Percentiles rank a stretch among this genome's conserved stretches.
Evolutionary conservation across 805 yeast genomes (phyloP).

Genomic region (Lipomyces sp.): DNA sequence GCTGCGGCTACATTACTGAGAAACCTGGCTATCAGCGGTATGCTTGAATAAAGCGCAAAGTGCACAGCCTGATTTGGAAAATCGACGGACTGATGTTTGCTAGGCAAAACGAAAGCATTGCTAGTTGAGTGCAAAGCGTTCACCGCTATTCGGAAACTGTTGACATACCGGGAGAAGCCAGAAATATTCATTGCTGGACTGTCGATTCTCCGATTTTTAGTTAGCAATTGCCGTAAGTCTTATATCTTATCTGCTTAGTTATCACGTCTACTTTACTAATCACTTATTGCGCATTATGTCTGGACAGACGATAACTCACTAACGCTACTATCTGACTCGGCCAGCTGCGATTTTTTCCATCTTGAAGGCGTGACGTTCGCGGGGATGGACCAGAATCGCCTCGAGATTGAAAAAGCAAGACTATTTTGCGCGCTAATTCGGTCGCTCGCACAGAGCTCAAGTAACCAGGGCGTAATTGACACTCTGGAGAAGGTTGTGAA

Average conservation of each 20-base stretch:
- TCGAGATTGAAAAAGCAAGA: slow-evolving; percentile 6
- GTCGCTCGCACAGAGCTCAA: background rate
- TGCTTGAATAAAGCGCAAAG: background rate
- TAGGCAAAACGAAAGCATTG: background rate
- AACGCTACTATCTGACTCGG: too few species aligned
- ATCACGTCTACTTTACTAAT: too few species aligned
- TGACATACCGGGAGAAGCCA: too few species aligned
- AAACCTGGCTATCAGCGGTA: slow-evolving; percentile 13
- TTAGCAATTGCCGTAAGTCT: too few species aligned
- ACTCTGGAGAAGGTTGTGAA: background rate
- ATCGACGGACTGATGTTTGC: slow-evolving; percentile 1
- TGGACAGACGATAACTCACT: too few species aligned
- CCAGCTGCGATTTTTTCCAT: background rate
- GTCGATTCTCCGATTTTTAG: too few species aligned
- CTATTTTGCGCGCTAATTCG: slow-evolving; percentile 5
- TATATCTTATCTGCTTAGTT: too few species aligned
- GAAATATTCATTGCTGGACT: too few species aligned
- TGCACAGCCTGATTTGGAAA: background rate
- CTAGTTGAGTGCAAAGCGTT: background rate
- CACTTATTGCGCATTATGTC: too few species aligned
- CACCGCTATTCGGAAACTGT: too few species aligned
- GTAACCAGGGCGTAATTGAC: background rate
- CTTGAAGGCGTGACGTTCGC: background rate
- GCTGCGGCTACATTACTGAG: slow-evolving; percentile 6
- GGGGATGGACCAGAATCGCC: background rate